Evolutionary conservation across 345 rosid genomes (phyloP).

Genomic region (Brassica rapa): DNA sequence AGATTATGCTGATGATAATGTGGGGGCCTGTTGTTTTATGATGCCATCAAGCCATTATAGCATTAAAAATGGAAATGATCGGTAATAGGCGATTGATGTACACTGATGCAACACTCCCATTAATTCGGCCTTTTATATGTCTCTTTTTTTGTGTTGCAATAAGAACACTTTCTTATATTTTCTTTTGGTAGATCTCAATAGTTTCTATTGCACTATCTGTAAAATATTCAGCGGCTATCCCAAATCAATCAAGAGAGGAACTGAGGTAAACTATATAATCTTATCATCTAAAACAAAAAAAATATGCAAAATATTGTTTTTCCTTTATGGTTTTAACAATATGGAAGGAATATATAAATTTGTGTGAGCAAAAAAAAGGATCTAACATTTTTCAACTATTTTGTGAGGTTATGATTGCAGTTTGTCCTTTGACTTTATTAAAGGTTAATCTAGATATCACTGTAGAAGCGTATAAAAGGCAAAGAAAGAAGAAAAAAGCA

Average conservation of each 20-base stretch:
- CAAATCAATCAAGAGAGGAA: slow-evolving; percentile 7
- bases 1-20: slow-evolving; percentile 48
- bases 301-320: not conserved
- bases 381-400: slow-evolving; percentile 36
- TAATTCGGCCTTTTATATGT: slow-evolving; percentile 33
- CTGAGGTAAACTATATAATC: not conserved
- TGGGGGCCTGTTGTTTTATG: slow-evolving; percentile 43
- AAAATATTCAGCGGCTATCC: slow-evolving; percentile 2
- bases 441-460: slow-evolving; percentile 41
- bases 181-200: not conserved
- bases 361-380: slow-evolving; percentile 16
- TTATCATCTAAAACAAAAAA: not conserved
- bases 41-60: slow-evolving; percentile 67
- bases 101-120: slow-evolving; percentile 39
- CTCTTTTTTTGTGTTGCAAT: slow-evolving; percentile 26
- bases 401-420: slow-evolving; percentile 41
- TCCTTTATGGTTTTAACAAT: slow-evolving; percentile 20
- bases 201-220: slow-evolving; percentile 6
- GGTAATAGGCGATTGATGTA: slow-evolving; percentile 6
- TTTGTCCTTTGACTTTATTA: slow-evolving; percentile 51
- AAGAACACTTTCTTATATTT: slow-evolving; percentile 40
- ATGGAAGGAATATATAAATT: slow-evolving; percentile 5
- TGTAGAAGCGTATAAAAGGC: slow-evolving; percentile 33
- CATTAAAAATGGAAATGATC: slow-evolving; percentile 22
- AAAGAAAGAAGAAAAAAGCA: slow-evolving; percentile 36